Percentiles rank a stretch among this genome's conserved stretches.
Conservation (phyloP, 2,329 filamentous ascomycete species). For the Xylariaceae sp. region DNA sequence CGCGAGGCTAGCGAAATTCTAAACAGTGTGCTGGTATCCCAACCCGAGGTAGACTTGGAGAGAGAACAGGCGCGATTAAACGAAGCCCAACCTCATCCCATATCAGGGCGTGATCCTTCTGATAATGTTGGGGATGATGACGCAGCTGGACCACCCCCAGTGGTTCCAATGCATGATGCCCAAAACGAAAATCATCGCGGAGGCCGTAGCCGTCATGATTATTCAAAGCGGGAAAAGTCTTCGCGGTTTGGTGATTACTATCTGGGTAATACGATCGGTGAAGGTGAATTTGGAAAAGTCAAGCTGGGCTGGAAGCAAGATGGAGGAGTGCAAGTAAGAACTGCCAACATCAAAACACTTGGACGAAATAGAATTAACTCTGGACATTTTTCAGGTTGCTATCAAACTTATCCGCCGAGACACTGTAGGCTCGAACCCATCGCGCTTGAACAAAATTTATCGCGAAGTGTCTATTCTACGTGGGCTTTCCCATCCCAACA, state of each 20-base stretch:
- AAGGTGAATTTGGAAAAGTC: conserved; percentile 98
- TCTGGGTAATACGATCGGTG: conserved; percentile 89
- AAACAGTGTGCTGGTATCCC: conserved; percentile 71
- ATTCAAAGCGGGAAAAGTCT: conserved; percentile 62
- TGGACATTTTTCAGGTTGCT: conserved; percentile 66
- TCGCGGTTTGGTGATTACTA: conserved; percentile 95
- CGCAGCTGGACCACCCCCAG: conserved; percentile 41
- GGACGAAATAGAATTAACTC: conserved; percentile 10
- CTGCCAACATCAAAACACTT: background rate
- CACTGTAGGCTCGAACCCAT: conserved; percentile 81
- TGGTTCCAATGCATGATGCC: conserved; percentile 40
- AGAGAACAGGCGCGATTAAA: conserved; percentile 67
- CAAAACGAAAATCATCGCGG: conserved; percentile 45
- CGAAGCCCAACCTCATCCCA: conserved; percentile 48
- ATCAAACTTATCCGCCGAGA: conserved; percentile 95
- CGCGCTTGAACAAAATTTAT: conserved; percentile 90
- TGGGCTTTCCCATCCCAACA: conserved; percentile 89
- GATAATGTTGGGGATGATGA: conserved; percentile 36
- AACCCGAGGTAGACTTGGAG: conserved; percentile 68
- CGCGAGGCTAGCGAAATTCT: conserved; percentile 77
- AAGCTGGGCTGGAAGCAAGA: conserved; percentile 98
- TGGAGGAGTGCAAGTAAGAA: conserved; percentile 71
- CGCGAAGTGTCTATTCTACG: conserved; percentile 90
- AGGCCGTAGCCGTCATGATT: conserved; percentile 57
- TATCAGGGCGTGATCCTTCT: conserved; percentile 25